These are phyloP conservation scores for Petasospora rhodanensis DNA, from an alignment of 1,139 yeast species.

Conservation along the genomic window DNA sequence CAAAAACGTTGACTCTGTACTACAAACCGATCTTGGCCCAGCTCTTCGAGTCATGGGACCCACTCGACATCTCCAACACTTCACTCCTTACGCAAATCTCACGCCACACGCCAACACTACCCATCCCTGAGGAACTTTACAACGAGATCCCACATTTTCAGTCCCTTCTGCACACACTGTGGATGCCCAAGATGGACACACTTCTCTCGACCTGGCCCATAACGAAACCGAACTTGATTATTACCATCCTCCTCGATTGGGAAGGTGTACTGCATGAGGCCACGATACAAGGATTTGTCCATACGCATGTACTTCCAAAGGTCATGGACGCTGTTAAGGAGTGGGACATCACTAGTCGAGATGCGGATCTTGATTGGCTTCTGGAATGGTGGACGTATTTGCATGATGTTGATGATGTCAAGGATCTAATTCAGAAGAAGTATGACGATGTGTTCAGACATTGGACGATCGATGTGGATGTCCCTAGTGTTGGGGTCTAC, in stretches of 20 bases:
- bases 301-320: constrained; percentile 33
- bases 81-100: constrained; percentile 23
- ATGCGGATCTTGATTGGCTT: constrained; percentile 39
- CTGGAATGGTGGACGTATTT: constrained; percentile 42
- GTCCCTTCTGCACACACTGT: constrained; percentile 30
- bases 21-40: constrained; percentile 26
- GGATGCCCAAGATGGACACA: constrained; percentile 27
- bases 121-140: constrained; percentile 2
- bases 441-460: constrained; percentile 29
- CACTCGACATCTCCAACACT: constrained; percentile 29
- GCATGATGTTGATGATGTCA: constrained; percentile 19
- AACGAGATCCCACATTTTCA: constrained; percentile 30
- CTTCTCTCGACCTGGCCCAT: constrained; percentile 28
- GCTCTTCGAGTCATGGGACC: constrained; percentile 34
- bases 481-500: constrained; percentile 34
- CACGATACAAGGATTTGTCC: constrained; percentile 28
- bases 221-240: constrained; percentile 27
- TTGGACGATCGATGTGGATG: constrained; percentile 32
- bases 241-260: constrained; percentile 39
- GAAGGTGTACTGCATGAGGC: constrained; percentile 32
- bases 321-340: constrained; percentile 29
- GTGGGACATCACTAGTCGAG: constrained; percentile 36
- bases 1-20: constrained; percentile 29
- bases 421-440: constrained; percentile 28
- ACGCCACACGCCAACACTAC: constrained; percentile 25